Conservation (phyloP, 1,139 yeast species). For the Suhomyces terraborum region DNA sequence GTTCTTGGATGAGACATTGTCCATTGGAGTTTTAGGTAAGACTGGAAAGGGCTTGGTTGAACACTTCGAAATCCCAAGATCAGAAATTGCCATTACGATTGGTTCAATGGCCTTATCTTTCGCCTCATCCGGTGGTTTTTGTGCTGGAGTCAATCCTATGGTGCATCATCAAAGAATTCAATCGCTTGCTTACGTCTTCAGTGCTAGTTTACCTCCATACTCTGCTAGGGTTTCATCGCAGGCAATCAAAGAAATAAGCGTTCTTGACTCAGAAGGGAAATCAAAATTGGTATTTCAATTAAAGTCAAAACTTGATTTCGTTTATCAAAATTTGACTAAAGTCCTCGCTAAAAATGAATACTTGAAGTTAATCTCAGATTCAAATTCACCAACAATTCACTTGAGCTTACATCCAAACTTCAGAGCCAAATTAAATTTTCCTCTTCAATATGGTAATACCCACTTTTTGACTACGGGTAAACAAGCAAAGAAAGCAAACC, state of each 20-base stretch:
- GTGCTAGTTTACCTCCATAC: constrained; percentile 94
- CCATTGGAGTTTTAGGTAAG: constrained; percentile 82
- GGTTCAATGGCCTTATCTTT: constrained; percentile 84
- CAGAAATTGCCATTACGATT: constrained; percentile 76
- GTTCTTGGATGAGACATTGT: constrained; percentile 82
- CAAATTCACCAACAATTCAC: constrained; percentile 68
- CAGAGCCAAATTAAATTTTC: constrained; percentile 47
- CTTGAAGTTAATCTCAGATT: constrained; percentile 57
- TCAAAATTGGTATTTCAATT: constrained; percentile 34
- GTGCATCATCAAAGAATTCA: constrained; percentile 91
- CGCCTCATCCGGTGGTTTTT: constrained; percentile 94
- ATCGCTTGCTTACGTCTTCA: constrained; percentile 85
- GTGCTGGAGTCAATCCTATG: constrained; percentile 84
- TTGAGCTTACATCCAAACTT: constrained; percentile 50
- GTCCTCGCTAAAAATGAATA: constrained; percentile 14
- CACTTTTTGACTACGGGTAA: constrained; percentile 42
- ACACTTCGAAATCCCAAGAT: constrained; percentile 61
- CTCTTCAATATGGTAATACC: constrained; percentile 50
- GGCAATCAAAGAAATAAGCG: constrained; percentile 48
- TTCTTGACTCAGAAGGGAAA: constrained; percentile 38
- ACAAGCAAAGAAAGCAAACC: constrained; percentile 36
- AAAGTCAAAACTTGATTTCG: constrained; percentile 26
- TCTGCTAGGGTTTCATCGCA: constrained; percentile 74
- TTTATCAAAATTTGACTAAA: constrained; percentile 23
- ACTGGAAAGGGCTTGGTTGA: constrained; percentile 88